Evolutionary conservation across 306 rosid species (phyloP), one percentile per base, ranked within the genome.

Genomic region (Coriaria nepalensis): DNA sequence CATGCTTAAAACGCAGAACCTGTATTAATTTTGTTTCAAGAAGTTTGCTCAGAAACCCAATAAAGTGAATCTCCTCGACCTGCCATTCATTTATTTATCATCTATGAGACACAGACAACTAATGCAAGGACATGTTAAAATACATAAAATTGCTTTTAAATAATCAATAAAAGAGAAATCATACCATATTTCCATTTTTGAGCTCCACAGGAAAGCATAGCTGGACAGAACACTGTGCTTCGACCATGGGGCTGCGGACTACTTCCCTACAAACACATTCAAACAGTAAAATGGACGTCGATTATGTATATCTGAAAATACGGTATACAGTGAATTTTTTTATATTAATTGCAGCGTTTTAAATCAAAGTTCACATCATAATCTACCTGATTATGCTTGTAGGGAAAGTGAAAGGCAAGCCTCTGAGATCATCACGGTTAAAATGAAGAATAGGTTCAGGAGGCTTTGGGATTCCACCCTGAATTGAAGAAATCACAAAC

Each of bases 381-480:
- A n/a, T n/a, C n/a, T n/a, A 88, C 97, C 95, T 79, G 66, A 54
- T 59, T 56, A 65, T 67, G 42, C 70, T 62, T 55, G 73, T 65
- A 10, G 93, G 95, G 44, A 78, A 88, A 44, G 82, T 81, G 74
- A 88, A 81, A 38, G 97, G 95, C 64, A 88, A 68, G 50, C 93
- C 97, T 56, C 71, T 74, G 56, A 88, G 86, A 40, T 78, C 93
- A 34, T 88, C 95, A 29, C 95, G 93, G 65, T 68, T 84, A 60
- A 70, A 68, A 49, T 81, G 64, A 75, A 88, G 71, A 49, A 77
- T 45, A 36, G 90, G 87, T 64, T 84, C 69, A 10, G 77, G 68
- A 68, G 86, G 93, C 71, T 73, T 84, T 52, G 90, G 86, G 56
- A 88, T 81, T 67, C 97, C 97, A 10, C 93, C 97, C 95, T 88